A percentile compares a stretch with the other conserved stretches of the same genome.
Evolutionary conservation across 805 yeast species (phyloP).

Genomic region (Metschnikowia baotianmanensis): DNA sequence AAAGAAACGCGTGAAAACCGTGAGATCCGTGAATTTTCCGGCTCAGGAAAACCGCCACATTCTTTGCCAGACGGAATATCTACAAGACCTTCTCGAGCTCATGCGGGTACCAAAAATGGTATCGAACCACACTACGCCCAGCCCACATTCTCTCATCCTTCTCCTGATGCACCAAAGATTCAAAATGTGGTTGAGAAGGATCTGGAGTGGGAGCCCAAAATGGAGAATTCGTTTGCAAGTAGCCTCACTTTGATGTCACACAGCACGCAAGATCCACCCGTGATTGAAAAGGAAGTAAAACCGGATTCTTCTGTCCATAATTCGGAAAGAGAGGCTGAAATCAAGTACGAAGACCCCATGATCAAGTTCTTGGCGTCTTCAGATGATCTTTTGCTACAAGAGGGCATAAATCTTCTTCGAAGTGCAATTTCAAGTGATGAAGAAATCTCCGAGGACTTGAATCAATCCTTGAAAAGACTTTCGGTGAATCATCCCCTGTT

Average conservation of each 20-base stretch:
- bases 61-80: conserved; percentile 2
- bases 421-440: conserved; percentile 40
- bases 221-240: not conserved
- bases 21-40: no score
- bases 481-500: conserved; percentile 31
- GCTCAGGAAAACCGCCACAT: not conserved
- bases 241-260: not conserved
- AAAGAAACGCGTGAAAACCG: no score
- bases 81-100: not conserved
- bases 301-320: no score
- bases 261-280: no score
- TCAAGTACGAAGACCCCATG: conserved; percentile 31
- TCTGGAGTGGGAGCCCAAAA: not conserved
- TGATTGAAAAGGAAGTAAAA: no score
- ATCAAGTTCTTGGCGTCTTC: conserved; percentile 34
- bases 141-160: conserved; percentile 14
- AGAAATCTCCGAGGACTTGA: conserved; percentile 26
- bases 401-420: conserved; percentile 38
- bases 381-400: conserved; percentile 27
- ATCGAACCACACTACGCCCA: conserved; percentile 16
- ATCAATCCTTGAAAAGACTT: conserved; percentile 23
- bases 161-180: conserved; percentile 1
- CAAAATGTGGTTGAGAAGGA: not conserved
- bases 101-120: not conserved
- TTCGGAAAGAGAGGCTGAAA: not conserved